These are phyloP conservation scores for Eucalyptus victrix DNA, from an alignment of 345 rosid genomes.

Conservation along the genomic window DNA sequence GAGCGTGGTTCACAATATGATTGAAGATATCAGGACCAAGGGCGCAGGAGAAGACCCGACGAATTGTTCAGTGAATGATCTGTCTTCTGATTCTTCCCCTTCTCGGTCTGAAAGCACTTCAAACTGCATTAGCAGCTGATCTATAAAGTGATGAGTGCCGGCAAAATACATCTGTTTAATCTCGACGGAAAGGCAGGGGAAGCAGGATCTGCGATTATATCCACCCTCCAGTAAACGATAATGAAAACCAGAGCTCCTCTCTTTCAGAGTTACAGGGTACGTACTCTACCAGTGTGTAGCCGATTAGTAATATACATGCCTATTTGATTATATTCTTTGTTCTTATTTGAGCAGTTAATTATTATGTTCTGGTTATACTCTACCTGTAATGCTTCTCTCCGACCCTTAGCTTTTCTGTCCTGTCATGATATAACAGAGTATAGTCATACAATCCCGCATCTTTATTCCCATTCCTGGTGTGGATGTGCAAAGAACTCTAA, in stretches of 20 bases:
- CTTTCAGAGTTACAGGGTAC: not conserved
- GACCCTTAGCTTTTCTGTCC: not conserved
- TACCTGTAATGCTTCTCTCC: not conserved
- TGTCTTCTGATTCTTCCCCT: slow-evolving; percentile 25
- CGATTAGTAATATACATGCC: not conserved
- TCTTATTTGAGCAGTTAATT: not conserved
- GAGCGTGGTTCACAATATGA: slow-evolving; percentile 15
- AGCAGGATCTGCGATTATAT: not conserved
- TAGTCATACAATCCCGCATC: not conserved
- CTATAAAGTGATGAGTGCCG: not conserved
- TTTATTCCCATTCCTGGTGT: not conserved
- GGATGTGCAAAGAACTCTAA: not conserved
- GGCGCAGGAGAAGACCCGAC: not conserved
- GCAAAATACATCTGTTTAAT: not conserved
- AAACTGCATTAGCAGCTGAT: not conserved
- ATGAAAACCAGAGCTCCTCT: not conserved
- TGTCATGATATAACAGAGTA: not conserved
- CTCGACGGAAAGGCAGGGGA: not conserved
- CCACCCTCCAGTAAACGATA: not conserved
- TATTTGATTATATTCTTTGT: not conserved
- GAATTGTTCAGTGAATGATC: slow-evolving; percentile 4
- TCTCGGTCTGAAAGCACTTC: slow-evolving; percentile 5
- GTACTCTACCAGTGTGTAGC: not conserved
- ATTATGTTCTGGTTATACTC: not conserved
- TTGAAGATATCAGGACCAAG: slow-evolving; percentile 18